Conservation (phyloP, 148 eudicot genomes). For the Chenopodium suecicum region DNA sequence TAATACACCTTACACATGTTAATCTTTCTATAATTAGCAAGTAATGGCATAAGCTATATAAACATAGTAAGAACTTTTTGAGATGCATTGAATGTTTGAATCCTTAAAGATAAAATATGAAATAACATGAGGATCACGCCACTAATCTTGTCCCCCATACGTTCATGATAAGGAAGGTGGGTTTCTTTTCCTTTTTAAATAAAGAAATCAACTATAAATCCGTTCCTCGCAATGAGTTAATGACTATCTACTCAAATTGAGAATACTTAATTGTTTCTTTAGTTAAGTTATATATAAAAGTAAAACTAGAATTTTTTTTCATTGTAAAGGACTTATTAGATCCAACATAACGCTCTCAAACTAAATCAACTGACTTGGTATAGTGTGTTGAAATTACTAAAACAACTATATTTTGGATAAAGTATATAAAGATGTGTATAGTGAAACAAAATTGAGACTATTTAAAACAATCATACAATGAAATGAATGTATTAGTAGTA, state of each 20-base stretch:
- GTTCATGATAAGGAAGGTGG: background rate
- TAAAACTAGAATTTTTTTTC: background rate
- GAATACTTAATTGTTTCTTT: background rate
- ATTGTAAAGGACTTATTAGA: too few relatives aligned
- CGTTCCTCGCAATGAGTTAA: background rate
- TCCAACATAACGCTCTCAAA: too few relatives aligned
- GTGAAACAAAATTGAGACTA: too few relatives aligned
- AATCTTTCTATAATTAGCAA: background rate
- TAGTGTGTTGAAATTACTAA: too few relatives aligned
- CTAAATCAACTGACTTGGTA: too few relatives aligned
- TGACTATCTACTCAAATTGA: background rate
- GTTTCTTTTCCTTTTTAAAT: background rate
- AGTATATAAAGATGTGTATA: too few relatives aligned
- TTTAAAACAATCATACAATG: too few relatives aligned
- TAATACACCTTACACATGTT: slow-evolving; percentile 11
- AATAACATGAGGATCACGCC: background rate
- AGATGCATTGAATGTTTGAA: slow-evolving; percentile 15
- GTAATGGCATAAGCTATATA: background rate
- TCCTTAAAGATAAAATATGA: background rate
- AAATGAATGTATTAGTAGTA: too few relatives aligned
- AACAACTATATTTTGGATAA: too few relatives aligned
- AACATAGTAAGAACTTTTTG: background rate
- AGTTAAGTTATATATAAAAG: background rate
- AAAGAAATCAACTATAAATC: background rate
- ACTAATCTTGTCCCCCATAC: slow-evolving; percentile 1